These are phyloP conservation scores for Penicillium verhagenii DNA, from an alignment of 495 filamentous ascomycete genomes.

Conservation along the genomic window DNA sequence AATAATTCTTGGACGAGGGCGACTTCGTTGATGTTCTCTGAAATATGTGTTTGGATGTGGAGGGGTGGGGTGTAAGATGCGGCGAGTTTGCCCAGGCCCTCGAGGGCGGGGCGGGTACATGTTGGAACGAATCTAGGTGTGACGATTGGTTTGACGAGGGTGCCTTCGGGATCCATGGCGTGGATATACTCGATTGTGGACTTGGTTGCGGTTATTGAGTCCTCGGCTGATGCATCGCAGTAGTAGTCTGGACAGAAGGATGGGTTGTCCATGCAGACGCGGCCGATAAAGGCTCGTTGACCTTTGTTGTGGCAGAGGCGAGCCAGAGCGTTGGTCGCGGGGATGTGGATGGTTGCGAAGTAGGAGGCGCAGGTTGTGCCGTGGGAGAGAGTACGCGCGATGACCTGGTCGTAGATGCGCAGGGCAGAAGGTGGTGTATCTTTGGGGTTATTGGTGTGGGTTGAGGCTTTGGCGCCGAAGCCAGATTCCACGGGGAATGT, in stretches of 20 bases:
- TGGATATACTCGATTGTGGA: conserved; percentile 67
- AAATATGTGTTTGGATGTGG: conserved; percentile 87
- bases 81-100: conserved; percentile 62
- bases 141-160: conserved; percentile 72
- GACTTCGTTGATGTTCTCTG: conserved; percentile 76
- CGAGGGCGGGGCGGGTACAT: conserved; percentile 62
- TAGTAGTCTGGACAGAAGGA: conserved; percentile 69
- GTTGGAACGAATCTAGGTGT: conserved; percentile 88
- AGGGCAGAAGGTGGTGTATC: conserved; percentile 43
- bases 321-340: conserved; percentile 83
- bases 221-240: conserved; percentile 60
- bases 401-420: conserved; percentile 68
- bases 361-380: conserved; percentile 95
- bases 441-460: conserved; percentile 39
- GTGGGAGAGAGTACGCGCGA: conserved; percentile 76
- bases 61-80: conserved; percentile 52
- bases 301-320: conserved; percentile 70
- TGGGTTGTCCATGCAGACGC: conserved; percentile 83
- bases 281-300: conserved; percentile 87
- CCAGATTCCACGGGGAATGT: conserved; percentile 90
- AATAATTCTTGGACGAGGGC: conserved; percentile 68
- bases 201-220: conserved; percentile 37
- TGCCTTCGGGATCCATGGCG: conserved; percentile 57
- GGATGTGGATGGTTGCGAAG: conserved; percentile 83
- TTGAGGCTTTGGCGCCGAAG: conserved; percentile 71